Conservation (phyloP, 2,329 filamentous ascomycete species). For the Akanthomyces muscarius region DNA sequence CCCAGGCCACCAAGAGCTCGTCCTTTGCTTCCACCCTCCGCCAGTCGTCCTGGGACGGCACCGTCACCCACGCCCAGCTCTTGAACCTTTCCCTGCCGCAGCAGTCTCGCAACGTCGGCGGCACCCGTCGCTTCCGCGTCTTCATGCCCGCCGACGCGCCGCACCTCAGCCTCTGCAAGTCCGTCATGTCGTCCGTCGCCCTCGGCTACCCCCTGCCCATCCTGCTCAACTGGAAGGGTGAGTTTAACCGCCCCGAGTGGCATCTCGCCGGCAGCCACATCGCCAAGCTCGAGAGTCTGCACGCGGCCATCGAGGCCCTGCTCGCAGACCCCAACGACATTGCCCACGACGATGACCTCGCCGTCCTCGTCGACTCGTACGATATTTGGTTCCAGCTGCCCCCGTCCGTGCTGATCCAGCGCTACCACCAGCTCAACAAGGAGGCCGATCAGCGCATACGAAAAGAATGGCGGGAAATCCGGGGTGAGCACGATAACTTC, state of each 20-base stretch:
- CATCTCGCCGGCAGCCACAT: slow-evolving; percentile 37
- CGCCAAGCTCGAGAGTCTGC: slow-evolving; percentile 35
- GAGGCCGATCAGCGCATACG: slow-evolving; percentile 30
- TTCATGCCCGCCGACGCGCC: slow-evolving; percentile 38
- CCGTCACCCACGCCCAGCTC: slow-evolving; percentile 12
- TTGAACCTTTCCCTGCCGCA: slow-evolving; percentile 11
- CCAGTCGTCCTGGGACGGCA: slow-evolving; percentile 10
- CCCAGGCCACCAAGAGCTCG: slow-evolving; percentile 7
- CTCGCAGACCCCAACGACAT: slow-evolving; percentile 21
- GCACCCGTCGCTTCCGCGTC: slow-evolving; percentile 29
- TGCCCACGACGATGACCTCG: slow-evolving; percentile 30
- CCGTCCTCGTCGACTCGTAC: slow-evolving; percentile 36
- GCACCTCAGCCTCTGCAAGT: slow-evolving; percentile 36
- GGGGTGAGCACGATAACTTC: slow-evolving; percentile 21
- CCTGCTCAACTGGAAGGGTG: slow-evolving; percentile 36
- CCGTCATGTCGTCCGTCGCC: slow-evolving; percentile 35
- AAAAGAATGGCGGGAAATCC: slow-evolving; percentile 23
- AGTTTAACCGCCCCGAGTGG: slow-evolving; percentile 35
- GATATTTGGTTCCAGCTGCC: slow-evolving; percentile 39
- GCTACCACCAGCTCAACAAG: slow-evolving; percentile 33
- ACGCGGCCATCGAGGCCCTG: slow-evolving; percentile 29
- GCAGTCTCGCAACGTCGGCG: slow-evolving; percentile 7
- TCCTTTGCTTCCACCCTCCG: neutral
- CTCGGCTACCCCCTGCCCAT: slow-evolving; percentile 36
- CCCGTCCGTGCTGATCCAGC: slow-evolving; percentile 33